phyloP scores from a whole-genome alignment of 257 asterid genomes.

The Jasminum sambac region DNA sequence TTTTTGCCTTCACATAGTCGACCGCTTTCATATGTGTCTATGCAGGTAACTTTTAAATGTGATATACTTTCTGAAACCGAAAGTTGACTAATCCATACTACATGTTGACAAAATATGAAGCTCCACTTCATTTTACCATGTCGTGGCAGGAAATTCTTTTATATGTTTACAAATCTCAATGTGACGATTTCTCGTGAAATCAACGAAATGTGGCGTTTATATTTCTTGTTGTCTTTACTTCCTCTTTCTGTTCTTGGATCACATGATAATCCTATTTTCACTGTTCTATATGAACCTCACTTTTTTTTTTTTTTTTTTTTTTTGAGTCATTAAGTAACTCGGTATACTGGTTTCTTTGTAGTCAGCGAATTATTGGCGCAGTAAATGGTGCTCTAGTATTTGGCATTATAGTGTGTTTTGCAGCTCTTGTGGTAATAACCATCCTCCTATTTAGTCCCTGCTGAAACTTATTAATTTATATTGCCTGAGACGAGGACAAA shows the following conservation, averaged over 20 bases:
- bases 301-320: slow-evolving; percentile 4
- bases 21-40: neutral
- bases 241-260: neutral
- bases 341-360: slow-evolving; percentile 32
- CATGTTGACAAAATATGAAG: neutral
- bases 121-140: neutral
- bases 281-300: neutral
- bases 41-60: neutral
- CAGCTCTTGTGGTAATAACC: slow-evolving; percentile 78
- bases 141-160: neutral
- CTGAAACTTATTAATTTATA: slow-evolving; percentile 4
- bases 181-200: neutral
- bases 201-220: neutral
- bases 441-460: slow-evolving; percentile 1
- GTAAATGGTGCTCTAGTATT: slow-evolving; percentile 78
- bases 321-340: slow-evolving; percentile 16
- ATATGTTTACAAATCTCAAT: slow-evolving; percentile 1
- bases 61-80: slow-evolving; percentile 10
- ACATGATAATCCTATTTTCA: neutral
- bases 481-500: too few species aligned
- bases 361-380: slow-evolving; percentile 85
- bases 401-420: slow-evolving; percentile 66
- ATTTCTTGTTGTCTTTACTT: neutral
- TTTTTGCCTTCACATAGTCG: neutral
- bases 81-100: neutral